Conservation (phyloP, 2,329 filamentous ascomycete genomes). For the Ceratocystis destructans region DNA sequence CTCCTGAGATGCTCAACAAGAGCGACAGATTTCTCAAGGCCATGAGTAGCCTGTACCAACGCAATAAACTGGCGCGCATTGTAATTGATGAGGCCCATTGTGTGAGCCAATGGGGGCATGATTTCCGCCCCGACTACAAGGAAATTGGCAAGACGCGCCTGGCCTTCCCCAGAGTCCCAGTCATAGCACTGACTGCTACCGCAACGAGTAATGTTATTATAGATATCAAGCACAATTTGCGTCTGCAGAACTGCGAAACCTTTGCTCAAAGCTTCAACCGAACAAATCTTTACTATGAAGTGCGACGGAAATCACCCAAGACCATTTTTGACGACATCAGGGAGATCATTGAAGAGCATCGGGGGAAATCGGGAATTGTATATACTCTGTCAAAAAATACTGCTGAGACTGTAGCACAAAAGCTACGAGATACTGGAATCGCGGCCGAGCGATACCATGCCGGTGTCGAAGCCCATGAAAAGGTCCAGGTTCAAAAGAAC, state of each 20-base stretch:
- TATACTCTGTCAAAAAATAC: conserved; percentile 80
- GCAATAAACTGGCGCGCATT: conserved; percentile 65
- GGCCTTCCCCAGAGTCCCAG: conserved; percentile 63
- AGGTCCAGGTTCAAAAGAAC: conserved; percentile 54
- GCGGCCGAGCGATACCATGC: conserved; percentile 79
- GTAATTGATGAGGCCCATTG: conserved; percentile 99
- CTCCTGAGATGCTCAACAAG: conserved; percentile 89
- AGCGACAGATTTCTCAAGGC: conserved; percentile 53
- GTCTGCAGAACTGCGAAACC: conserved; percentile 61
- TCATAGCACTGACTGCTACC: conserved; percentile 92
- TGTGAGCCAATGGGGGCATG: conserved; percentile 97
- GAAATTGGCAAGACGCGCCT: conserved; percentile 59
- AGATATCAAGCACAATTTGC: conserved; percentile 84
- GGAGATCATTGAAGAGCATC: conserved; percentile 51
- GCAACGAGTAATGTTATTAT: conserved; percentile 85
- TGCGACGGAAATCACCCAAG: conserved; percentile 55
- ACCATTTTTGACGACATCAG: conserved; percentile 38
- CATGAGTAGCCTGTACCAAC: conserved; percentile 54
- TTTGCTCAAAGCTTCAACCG: conserved; percentile 94
- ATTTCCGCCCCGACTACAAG: conserved; percentile 95
- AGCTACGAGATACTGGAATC: conserved; percentile 52
- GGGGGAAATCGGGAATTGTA: conserved; percentile 69
- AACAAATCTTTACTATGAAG: conserved; percentile 85
- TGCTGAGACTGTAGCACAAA: conserved; percentile 65
- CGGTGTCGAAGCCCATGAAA: conserved; percentile 52